A percentile compares a stretch with the other conserved stretches of the same genome.
Conservation (phyloP, 192 early-diverging fungal genomes). For the Linnemannia zychae region DNA sequence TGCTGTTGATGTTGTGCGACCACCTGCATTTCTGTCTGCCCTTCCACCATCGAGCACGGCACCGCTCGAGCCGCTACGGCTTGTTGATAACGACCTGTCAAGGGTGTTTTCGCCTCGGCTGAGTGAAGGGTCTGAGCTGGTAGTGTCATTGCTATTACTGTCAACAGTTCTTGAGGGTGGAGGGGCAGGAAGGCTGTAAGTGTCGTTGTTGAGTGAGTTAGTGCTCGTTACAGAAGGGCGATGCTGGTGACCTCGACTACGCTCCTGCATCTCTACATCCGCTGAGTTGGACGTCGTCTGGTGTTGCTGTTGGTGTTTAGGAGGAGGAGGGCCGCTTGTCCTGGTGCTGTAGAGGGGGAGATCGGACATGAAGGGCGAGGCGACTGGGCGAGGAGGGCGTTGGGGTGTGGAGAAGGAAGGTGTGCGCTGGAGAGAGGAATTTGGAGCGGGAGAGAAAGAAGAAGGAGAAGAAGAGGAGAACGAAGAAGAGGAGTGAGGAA, state of each 20-base stretch:
- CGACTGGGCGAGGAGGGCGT: background rate
- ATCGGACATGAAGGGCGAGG: background rate
- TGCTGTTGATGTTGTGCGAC: background rate
- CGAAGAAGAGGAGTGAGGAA: background rate
- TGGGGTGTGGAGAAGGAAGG: constrained; percentile 4
- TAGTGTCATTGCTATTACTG: background rate
- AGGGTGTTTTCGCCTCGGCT: background rate
- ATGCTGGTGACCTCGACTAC: background rate
- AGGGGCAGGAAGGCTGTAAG: background rate
- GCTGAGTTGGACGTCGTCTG: background rate
- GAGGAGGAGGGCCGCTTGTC: constrained; percentile 8
- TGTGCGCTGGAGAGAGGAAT: constrained; percentile 3
- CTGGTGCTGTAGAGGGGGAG: constrained; percentile 1
- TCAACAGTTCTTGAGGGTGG: background rate
- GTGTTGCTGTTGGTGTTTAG: background rate
- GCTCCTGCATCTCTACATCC: background rate
- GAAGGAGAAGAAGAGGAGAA: background rate
- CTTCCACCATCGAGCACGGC: background rate
- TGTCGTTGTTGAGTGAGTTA: background rate
- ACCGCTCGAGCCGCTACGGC: background rate
- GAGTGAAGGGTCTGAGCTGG: background rate
- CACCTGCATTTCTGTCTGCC: background rate
- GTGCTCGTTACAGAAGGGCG: background rate
- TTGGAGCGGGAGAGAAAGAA: background rate
- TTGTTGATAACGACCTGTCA: constrained; percentile 4